Conservation (phyloP, 2,329 filamentous ascomycete genomes). For the Chaetomium sp. region DNA sequence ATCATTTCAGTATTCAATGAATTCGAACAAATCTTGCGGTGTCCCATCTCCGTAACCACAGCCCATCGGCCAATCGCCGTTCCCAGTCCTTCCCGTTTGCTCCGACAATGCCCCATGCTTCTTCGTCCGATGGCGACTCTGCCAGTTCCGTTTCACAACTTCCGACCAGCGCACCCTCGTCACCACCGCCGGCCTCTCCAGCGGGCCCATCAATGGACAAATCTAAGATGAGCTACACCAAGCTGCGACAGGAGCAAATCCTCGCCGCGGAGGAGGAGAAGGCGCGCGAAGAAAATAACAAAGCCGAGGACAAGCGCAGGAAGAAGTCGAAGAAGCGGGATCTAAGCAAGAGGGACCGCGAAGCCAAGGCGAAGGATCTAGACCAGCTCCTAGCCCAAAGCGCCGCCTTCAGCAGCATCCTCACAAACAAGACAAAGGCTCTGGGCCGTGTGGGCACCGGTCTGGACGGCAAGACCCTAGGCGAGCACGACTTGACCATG, state of each 20-base stretch:
- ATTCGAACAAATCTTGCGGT: neutral
- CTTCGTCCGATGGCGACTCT: conserved; percentile 21
- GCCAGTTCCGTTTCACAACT: conserved; percentile 36
- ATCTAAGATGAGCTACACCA: conserved; percentile 34
- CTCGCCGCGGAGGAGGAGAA: conserved; percentile 50
- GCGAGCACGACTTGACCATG: conserved; percentile 71
- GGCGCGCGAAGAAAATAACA: conserved; percentile 51
- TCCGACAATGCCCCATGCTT: conserved; percentile 16
- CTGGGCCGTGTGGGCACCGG: conserved; percentile 63
- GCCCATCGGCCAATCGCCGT: neutral
- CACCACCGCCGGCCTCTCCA: conserved; percentile 39
- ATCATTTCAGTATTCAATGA: neutral
- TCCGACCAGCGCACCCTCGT: conserved; percentile 44
- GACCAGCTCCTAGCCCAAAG: conserved; percentile 62
- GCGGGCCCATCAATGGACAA: conserved; percentile 27
- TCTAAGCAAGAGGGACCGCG: conserved; percentile 56
- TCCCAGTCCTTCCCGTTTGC: neutral
- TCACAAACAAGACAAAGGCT: conserved; percentile 65
- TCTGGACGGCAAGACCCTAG: conserved; percentile 61
- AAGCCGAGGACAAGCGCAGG: conserved; percentile 49
- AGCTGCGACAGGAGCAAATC: conserved; percentile 37
- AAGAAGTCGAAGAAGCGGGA: conserved; percentile 52
- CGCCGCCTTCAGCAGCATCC: conserved; percentile 62
- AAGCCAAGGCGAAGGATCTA: conserved; percentile 60
- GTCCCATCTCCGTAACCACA: neutral